Evolutionary conservation across 306 rosid species (phyloP).

Genomic region (Clitoria ternatea): DNA sequence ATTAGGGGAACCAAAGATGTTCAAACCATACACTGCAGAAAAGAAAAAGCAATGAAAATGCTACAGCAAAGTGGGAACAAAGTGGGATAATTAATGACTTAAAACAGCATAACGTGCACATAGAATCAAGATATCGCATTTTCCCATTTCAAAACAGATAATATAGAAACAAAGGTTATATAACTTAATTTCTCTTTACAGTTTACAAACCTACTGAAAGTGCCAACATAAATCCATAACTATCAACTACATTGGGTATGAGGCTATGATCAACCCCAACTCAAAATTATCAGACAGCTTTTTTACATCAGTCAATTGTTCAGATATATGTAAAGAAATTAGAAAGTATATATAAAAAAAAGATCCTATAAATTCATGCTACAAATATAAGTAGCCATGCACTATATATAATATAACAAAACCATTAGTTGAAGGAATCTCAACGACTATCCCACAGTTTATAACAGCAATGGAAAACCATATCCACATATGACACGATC

Average conservation of each 20-base stretch:
- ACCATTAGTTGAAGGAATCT: background rate
- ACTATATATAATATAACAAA: background rate
- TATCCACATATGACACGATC: background rate
- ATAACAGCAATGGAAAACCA: background rate
- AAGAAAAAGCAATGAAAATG: slow-evolving; percentile 22
- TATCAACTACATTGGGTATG: background rate
- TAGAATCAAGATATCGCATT: slow-evolving; percentile 10
- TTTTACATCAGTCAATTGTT: background rate
- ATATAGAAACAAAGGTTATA: background rate
- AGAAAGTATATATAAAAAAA: background rate
- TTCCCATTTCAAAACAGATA: slow-evolving; percentile 14
- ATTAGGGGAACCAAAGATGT: slow-evolving; percentile 33
- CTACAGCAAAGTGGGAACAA: background rate
- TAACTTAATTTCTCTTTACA: background rate
- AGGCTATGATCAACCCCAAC: background rate
- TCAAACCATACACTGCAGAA: slow-evolving; percentile 27
- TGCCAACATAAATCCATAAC: background rate
- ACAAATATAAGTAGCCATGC: background rate
- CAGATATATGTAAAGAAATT: background rate
- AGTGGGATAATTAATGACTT: background rate
- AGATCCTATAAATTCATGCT: background rate
- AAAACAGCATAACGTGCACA: background rate
- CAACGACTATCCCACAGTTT: background rate
- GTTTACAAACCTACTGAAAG: background rate
- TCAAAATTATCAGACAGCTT: slow-evolving; percentile 5